Conservation (phyloP, 2,329 filamentous ascomycete species). For the Aaosphaeria pasadenensis region DNA sequence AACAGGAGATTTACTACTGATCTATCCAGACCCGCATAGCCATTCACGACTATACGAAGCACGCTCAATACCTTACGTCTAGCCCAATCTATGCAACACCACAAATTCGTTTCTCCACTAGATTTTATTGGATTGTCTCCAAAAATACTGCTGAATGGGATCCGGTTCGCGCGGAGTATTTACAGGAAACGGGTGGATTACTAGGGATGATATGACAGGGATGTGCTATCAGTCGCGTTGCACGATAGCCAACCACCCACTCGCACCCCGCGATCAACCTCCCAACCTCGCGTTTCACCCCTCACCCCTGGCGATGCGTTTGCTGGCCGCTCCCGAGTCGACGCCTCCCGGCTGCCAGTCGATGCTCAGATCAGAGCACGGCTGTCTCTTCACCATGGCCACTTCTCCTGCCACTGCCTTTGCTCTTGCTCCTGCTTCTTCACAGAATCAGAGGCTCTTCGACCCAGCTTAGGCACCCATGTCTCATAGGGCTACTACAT, state of each 20-base stretch:
- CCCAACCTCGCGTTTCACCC: conserved; percentile 31
- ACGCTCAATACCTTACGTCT: too few relatives aligned
- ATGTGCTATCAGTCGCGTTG: background rate
- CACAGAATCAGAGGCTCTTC: conserved; percentile 4
- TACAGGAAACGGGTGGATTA: too few relatives aligned
- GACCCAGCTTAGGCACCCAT: conserved; percentile 22
- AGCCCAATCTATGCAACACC: too few relatives aligned
- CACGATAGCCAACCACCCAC: conserved; percentile 18
- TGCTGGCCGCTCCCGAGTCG: conserved; percentile 15
- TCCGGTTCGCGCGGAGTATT: too few relatives aligned
- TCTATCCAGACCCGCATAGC: too few relatives aligned
- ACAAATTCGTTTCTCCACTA: too few relatives aligned
- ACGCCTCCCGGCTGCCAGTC: conserved; percentile 6
- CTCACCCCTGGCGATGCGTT: conserved; percentile 17
- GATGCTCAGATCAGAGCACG: conserved; percentile 9
- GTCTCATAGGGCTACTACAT: conserved; percentile 25
- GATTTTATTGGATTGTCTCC: too few relatives aligned
- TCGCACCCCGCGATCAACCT: conserved; percentile 1
- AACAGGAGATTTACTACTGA: too few relatives aligned
- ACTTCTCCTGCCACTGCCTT: background rate
- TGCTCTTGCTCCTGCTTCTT: background rate
- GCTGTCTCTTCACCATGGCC: conserved; percentile 8
- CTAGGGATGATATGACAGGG: conserved; percentile 2
- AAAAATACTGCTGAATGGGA: too few relatives aligned
- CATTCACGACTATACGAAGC: too few relatives aligned